Conservation (phyloP, 2,329 filamentous ascomycete genomes). For the Colletotrichum eleusines region DNA sequence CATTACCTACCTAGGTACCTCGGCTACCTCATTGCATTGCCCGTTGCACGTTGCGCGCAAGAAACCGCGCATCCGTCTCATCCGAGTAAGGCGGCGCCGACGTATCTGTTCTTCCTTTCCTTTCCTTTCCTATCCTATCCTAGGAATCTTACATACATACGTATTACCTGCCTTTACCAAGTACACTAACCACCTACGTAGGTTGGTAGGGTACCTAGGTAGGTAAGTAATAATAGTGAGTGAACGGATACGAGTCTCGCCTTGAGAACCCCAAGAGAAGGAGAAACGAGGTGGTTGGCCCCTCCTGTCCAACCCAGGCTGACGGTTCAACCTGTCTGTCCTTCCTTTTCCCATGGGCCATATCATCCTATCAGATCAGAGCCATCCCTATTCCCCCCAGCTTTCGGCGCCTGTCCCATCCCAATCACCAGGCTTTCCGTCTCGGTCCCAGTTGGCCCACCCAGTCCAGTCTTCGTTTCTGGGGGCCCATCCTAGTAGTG, state of each 20-base stretch:
- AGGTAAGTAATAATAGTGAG: too few relatives aligned
- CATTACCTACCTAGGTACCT: not conserved
- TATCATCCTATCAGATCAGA: not conserved
- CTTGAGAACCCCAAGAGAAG: not conserved
- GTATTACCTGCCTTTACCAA: not conserved
- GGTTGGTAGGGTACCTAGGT: too few relatives aligned
- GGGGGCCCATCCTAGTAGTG: conserved; percentile 12
- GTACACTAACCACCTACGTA: too few relatives aligned
- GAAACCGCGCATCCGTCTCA: conserved; percentile 3
- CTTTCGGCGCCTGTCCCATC: conserved; percentile 23
- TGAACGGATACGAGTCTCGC: not conserved
- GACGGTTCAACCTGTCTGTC: not conserved
- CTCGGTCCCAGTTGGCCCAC: not conserved
- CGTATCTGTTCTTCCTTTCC: not conserved
- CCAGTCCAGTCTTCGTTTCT: not conserved
- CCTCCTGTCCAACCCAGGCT: not conserved
- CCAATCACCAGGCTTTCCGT: conserved; percentile 27
- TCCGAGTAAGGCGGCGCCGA: not conserved
- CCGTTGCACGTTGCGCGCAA: not conserved
- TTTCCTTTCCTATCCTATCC: not conserved
- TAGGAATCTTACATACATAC: not conserved
- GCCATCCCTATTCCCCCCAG: conserved; percentile 13
- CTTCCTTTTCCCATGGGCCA: too few relatives aligned
- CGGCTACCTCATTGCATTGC: not conserved
- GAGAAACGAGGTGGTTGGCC: conserved; percentile 8